Evolutionary conservation across 331 rosid species (phyloP).

Genomic region (Acacia pycnantha): DNA sequence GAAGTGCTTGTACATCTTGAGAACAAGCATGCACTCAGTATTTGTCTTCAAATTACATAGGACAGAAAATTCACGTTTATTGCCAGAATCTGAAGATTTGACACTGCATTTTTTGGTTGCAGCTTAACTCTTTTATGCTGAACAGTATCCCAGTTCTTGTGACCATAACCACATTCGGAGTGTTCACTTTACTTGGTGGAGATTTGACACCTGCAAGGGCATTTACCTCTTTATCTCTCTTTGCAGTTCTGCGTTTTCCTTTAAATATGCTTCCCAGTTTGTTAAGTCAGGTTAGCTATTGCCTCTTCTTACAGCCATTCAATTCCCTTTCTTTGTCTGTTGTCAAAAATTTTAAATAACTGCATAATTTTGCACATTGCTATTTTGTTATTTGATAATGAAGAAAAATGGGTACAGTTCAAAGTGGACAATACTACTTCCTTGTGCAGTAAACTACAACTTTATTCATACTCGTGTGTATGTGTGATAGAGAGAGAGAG

Average conservation of each 20-base stretch:
- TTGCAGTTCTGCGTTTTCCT: constrained; percentile 74
- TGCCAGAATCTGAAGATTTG: constrained; percentile 25
- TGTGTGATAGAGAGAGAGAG: neutral
- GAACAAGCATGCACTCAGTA: neutral
- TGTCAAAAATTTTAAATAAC: neutral
- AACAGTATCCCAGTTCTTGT: constrained; percentile 87
- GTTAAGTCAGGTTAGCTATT: constrained; percentile 70
- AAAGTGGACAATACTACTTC: neutral
- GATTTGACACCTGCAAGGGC: constrained; percentile 89
- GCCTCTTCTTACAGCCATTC: neutral
- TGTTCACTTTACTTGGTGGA: constrained; percentile 83
- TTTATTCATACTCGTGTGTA: neutral
- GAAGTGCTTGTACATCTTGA: neutral
- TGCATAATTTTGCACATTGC: neutral
- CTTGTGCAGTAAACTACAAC: neutral
- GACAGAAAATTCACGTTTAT: constrained; percentile 4
- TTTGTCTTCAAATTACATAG: neutral
- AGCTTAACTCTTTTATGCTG: constrained; percentile 69
- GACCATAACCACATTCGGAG: constrained; percentile 72
- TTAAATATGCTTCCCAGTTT: constrained; percentile 74
- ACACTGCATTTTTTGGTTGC: constrained; percentile 37
- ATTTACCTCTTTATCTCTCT: constrained; percentile 85
- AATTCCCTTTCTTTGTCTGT: neutral
- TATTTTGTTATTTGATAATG: neutral
- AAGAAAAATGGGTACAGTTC: neutral